Evolutionary conservation across 2,329 filamentous ascomycete species (phyloP), one percentile per base, ranked within the genome.

Genomic region (Colletotrichum horii): DNA sequence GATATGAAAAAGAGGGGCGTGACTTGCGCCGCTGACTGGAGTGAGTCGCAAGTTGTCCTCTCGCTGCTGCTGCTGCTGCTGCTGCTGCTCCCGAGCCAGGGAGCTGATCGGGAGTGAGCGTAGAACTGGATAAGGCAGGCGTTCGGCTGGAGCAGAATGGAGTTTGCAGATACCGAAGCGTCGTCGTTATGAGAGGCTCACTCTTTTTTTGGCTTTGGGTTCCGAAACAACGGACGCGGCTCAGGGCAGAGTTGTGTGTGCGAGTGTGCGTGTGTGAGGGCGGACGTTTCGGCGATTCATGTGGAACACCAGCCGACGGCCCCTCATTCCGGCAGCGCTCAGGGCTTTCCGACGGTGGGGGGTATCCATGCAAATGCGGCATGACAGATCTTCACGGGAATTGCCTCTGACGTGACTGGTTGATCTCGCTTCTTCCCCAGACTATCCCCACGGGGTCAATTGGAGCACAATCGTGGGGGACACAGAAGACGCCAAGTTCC

Each of bases 161-260:
- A 36, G 30, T n/a, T 61, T 15, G n/a, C 28, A 69, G 38, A 73
- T 73, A 43, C 70, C 70, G 70, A 73, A 55, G 56, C 65, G 65
- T 56, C n/a, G 43, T 24, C 34, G 28, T 66, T 56, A 22, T 28
- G 26, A 66, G 26, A 19, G 62, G 26, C 19, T 12, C 11, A 30
- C 16, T 30, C 56, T 32, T 32, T n/a, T 60, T 38, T 56, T 24
- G 64, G 65, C 14, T 61, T 24, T 30, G 43, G 14, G 32, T 67
- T 43, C 62, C 62, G 61, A 61, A 75, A 75, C 72, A n/a, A 14
- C 6, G n/a, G 15, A 30, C 15, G 55, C 55, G 19, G 56, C 66
- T 66, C 43, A 22, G n/a, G 24, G 19, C 22, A 26, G 19, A 43
- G 64, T 66, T 48, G 36, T n/a, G 26, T 34, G 24, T 6, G 16